These are phyloP conservation scores for Phytophthora agathidicida DNA, from an alignment of 352 stramenopile genomes.

Conservation along the genomic window DNA sequence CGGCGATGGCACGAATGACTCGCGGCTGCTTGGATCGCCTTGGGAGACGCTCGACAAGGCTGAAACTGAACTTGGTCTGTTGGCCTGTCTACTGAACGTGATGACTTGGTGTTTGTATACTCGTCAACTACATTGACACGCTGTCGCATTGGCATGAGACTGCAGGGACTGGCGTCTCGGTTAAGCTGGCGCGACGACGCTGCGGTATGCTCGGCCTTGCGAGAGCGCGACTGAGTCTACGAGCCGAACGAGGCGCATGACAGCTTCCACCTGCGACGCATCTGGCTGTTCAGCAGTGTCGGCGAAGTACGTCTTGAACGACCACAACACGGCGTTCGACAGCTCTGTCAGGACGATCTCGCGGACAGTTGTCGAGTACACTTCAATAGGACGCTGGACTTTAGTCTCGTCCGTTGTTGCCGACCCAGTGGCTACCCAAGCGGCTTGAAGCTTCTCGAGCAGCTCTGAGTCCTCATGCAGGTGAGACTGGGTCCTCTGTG, in stretches of 20 bases:
- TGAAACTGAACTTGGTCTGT: conserved; percentile 19
- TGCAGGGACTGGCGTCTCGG: conserved; percentile 3
- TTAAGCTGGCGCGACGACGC: conserved; percentile 26
- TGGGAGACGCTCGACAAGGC: conserved; percentile 11
- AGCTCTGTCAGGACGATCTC: conserved; percentile 57
- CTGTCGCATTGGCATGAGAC: too few species aligned
- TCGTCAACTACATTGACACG: too few species aligned
- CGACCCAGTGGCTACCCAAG: conserved; percentile 6
- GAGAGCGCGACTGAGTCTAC: conserved; percentile 50
- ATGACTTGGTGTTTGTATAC: conserved; percentile 17
- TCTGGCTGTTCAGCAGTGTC: conserved; percentile 34
- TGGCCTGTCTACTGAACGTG: conserved; percentile 2
- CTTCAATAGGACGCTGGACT: background rate
- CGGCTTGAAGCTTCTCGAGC: conserved; percentile 32
- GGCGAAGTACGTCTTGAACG: conserved; percentile 59
- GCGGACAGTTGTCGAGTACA: conserved; percentile 41
- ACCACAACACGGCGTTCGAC: conserved; percentile 57
- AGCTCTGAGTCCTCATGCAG: conserved; percentile 18
- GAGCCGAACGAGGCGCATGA: conserved; percentile 53
- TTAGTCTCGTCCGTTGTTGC: background rate
- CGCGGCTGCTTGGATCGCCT: background rate
- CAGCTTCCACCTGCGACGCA: conserved; percentile 31
- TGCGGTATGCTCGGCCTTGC: conserved; percentile 36
- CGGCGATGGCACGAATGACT: too few species aligned
- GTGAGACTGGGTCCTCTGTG: background rate